Conservation (phyloP, 2,329 filamentous ascomycete species). For the Epichloe scottii region DNA sequence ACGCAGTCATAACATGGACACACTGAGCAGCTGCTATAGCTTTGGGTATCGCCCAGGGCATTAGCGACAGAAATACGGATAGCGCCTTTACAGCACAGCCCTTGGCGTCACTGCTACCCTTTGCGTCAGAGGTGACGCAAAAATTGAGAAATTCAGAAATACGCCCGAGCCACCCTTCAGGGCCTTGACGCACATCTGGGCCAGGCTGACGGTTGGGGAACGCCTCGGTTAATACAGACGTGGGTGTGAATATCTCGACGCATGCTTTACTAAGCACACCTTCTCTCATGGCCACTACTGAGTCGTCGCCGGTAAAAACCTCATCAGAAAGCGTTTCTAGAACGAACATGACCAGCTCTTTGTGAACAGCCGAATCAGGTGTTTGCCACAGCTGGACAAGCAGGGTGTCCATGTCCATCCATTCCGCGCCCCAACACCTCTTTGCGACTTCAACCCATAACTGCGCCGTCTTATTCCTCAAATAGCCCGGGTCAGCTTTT, state of each 20-base stretch:
- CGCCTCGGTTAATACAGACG: conserved; percentile 58
- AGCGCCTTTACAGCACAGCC: conserved; percentile 65
- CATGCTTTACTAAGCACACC: conserved; percentile 76
- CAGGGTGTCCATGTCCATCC: conserved; percentile 86
- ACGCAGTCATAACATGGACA: conserved; percentile 57
- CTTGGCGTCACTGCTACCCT: conserved; percentile 53
- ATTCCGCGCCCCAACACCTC: conserved; percentile 80
- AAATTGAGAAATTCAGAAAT: conserved; percentile 61
- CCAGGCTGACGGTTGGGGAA: conserved; percentile 61
- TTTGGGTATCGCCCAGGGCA: conserved; percentile 80
- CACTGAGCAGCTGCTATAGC: conserved; percentile 61
- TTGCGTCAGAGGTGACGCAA: conserved; percentile 54
- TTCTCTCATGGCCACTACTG: conserved; percentile 70
- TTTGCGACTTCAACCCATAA: conserved; percentile 94
- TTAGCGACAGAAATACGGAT: conserved; percentile 62
- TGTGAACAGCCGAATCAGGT: conserved; percentile 49
- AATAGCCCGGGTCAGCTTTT: conserved; percentile 62
- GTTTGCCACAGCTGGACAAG: conserved; percentile 74
- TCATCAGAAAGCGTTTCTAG: conserved; percentile 90
- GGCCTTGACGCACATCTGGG: conserved; percentile 58
- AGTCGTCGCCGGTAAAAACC: conserved; percentile 82
- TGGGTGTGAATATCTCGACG: conserved; percentile 86
- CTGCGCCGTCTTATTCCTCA: conserved; percentile 88
- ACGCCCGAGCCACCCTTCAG: conserved; percentile 78
- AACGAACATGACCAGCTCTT: conserved; percentile 77